Base-by-base conservation (phyloP, 164 flowering plant genomes). In the Brasenia schreberi region DNA sequence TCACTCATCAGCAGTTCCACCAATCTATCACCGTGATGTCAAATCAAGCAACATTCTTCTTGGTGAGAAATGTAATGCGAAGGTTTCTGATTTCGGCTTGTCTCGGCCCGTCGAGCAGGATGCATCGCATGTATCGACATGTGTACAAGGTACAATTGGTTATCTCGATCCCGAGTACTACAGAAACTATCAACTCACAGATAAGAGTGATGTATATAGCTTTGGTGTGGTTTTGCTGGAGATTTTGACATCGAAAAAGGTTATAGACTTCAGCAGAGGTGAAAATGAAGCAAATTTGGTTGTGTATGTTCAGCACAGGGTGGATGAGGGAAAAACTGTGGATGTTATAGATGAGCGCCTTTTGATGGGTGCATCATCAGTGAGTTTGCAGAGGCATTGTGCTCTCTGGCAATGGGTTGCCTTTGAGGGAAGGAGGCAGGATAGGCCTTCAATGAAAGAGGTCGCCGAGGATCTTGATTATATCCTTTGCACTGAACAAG, bases 381-480 rank as follows among this genome's bases (percentile, higher is more conserved):
- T 14, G 16, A 49, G 10, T 4, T 1, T 6, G n/a, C n/a, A 14
- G 56, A 49, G 10, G 7, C 56, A 14, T 49, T 49, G 4, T 49
- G 56, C 56, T 49, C 56, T 49, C 77, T 87, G 12, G 85, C 88
- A n/a, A 72, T 82, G 42, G 68, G 79, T 1, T 87, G 92, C 66
- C 43, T 82, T 82, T 66, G 72, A 74, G 65, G 87, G 82, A 74
- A 87, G 73, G 82, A 84, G 81, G 66, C 78, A 53, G 12, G 84
- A 87, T 6, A 81, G 92, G 71, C 88, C 89, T 19, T 10, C 68
- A 72, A 87, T 87, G 92, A 87, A 71, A 68, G 83, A 79, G 63
- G 83, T 82, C 60, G 82, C 74, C 66, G 80, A 74, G 72, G 76
- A 79, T 61, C 78, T 87, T 11, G 72, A 83, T 42, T 61, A 75